Percentiles rank a stretch among this genome's conserved stretches.
Evolutionary conservation across 2,329 filamentous ascomycete genomes (phyloP).

Genomic region (Sclerotinia spermophila): DNA sequence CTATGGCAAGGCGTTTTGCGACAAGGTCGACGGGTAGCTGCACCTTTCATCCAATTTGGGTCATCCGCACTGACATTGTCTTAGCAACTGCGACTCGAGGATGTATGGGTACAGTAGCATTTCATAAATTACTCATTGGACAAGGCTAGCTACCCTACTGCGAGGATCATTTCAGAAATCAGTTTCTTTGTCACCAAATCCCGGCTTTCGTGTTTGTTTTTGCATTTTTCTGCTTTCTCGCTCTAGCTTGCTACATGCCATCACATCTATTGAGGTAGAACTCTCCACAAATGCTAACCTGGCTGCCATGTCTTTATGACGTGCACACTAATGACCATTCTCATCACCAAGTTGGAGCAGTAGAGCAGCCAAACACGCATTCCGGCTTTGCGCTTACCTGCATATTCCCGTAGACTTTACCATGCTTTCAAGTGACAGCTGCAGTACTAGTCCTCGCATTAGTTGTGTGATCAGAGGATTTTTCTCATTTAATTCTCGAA

Average conservation of each 20-base stretch:
- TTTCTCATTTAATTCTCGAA: constrained; percentile 42
- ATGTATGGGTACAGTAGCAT: constrained; percentile 11
- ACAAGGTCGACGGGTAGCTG: constrained; percentile 28
- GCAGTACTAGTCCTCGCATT: constrained; percentile 38
- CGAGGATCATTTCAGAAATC: neutral
- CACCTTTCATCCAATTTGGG: constrained; percentile 28
- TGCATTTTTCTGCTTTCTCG: constrained; percentile 1
- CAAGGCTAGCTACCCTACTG: constrained; percentile 6
- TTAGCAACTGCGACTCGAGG: constrained; percentile 33
- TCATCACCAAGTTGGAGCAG: constrained; percentile 17
- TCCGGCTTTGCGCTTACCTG: constrained; percentile 32
- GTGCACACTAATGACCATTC: constrained; percentile 18
- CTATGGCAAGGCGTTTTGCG: constrained; percentile 27
- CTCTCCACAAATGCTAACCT: constrained; percentile 11
- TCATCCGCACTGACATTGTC: constrained; percentile 25
- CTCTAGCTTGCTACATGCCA: constrained; percentile 15
- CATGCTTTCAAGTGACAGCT: constrained; percentile 41
- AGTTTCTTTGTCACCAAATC: constrained; percentile 5
- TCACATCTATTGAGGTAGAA: constrained; percentile 11
- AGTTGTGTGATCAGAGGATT: constrained; percentile 33
- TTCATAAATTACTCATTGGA: constrained; percentile 13
- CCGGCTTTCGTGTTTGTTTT: constrained; percentile 4
- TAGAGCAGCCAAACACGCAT: constrained; percentile 23
- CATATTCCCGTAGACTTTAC: constrained; percentile 29
- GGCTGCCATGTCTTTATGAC: constrained; percentile 20